phyloP scores from a whole-genome alignment of 2,329 filamentous ascomycete species.

The Lasiodiplodia hormozganensis region DNA sequence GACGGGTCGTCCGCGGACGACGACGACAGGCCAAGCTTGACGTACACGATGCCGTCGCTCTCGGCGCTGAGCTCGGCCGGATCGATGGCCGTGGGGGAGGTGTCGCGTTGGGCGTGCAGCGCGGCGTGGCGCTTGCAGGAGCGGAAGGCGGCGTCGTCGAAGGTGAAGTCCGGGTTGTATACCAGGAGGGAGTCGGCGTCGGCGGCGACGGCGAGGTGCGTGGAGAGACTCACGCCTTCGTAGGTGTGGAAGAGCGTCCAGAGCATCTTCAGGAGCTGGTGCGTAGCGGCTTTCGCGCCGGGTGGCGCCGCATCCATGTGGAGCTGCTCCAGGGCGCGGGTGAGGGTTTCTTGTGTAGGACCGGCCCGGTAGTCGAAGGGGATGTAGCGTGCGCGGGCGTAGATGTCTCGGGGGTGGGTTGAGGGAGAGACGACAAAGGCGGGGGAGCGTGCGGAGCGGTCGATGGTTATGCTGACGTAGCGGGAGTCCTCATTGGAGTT shows the following conservation, averaged over 20 bases:
- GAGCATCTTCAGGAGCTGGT: constrained; percentile 60
- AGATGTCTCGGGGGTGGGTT: constrained; percentile 50
- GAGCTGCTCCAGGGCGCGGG: constrained; percentile 59
- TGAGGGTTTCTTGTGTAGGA: constrained; percentile 47
- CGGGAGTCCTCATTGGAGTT: constrained; percentile 51
- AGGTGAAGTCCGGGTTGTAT: constrained; percentile 64
- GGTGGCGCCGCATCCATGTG: constrained; percentile 57
- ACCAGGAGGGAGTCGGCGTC: constrained; percentile 55
- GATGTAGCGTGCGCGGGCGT: constrained; percentile 59
- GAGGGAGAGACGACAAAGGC: constrained; percentile 68
- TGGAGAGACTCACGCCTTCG: constrained; percentile 69
- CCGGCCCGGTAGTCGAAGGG: constrained; percentile 66
- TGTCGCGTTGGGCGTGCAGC: constrained; percentile 65
- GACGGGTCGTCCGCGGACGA: constrained; percentile 47
- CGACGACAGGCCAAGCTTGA: constrained; percentile 57
- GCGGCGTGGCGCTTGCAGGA: constrained; percentile 67
- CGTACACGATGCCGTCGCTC: constrained; percentile 78
- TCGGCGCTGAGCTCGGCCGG: constrained; percentile 68
- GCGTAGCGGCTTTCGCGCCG: constrained; percentile 54
- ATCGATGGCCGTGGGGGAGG: constrained; percentile 53
- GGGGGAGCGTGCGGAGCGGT: constrained; percentile 67
- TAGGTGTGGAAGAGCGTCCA: constrained; percentile 67
- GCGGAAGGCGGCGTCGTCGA: constrained; percentile 73
- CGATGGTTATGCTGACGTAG: constrained; percentile 69
- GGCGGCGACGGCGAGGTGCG: constrained; percentile 53